Conservation (phyloP, 768 basidiomycete genomes). For the Suillus alpinus region DNA sequence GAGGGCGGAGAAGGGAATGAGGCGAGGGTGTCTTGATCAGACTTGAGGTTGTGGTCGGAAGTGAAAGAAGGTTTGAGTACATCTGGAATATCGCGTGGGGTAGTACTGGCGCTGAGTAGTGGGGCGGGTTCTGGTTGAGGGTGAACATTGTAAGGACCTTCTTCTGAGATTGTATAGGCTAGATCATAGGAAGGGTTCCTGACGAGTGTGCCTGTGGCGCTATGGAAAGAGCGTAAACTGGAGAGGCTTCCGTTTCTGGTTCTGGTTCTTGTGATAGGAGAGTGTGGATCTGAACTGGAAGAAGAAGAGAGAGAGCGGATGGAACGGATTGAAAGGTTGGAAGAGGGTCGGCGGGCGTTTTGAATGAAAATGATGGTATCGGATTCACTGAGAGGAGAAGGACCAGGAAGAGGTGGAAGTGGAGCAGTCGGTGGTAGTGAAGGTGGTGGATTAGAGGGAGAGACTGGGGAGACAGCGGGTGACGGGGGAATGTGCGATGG, state of each 20-base stretch:
- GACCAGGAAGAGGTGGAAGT: constrained; percentile 65
- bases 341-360: background rate
- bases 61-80: background rate
- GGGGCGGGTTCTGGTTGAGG: background rate
- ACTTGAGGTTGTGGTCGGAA: constrained; percentile 26
- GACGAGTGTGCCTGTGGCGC: background rate
- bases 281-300: background rate
- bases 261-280: background rate
- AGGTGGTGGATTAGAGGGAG: constrained; percentile 46
- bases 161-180: background rate
- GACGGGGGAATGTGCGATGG: constrained; percentile 32
- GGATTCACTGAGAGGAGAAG: constrained; percentile 42
- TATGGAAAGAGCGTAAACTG: background rate
- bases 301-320: background rate
- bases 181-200: background rate
- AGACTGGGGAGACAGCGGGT: constrained; percentile 13
- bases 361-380: background rate
- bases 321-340: background rate
- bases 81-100: background rate
- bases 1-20: constrained; percentile 23
- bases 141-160: background rate
- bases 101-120: background rate
- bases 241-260: background rate
- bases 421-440: constrained; percentile 56
- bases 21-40: constrained; percentile 27